Evolutionary conservation across 345 rosid genomes (phyloP), one percentile per base, ranked within the genome.

Genomic region (Euphorbia tirucalli): DNA sequence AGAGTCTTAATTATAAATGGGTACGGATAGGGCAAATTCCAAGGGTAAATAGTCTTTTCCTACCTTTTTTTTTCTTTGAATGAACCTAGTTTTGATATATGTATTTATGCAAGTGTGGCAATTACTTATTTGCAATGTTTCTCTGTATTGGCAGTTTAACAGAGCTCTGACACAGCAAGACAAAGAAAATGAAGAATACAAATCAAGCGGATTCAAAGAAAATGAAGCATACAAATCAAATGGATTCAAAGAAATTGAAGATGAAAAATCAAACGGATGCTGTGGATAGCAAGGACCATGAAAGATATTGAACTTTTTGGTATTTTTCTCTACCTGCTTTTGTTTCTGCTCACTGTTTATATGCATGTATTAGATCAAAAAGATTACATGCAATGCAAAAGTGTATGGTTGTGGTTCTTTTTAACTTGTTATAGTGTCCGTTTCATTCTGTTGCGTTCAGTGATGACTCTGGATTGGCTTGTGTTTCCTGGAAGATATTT

Each of bases 271-370:
- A 58, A 49, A 54, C 11, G 3, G 72, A 54, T 27, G 48, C 44
- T 1, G 27, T 35, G 73, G 73, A 68, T 61, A 19, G 55, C 63
- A 39, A 61, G 44, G 72, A 37, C 54, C 71, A 22, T 19, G 78
- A 68, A 74, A 68, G 78, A 74, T 55, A 50, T 74, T 10, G 54
- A 68, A 32, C 15, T 59, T 14, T n/a, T 74, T 1, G 68, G 78
- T 74, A 66, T 31, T 57, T 57, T 18, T 2, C 4, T 5, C 19
- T 54, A 19, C 28, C 13, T 25, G 21, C 44, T 65, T 69, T 13
- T 57, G 2, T 18, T 18, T 61, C 16, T 19, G 10, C 14, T 61
- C 21, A 3, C 21, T 58, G 21, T 28, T 10, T 48, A 19, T 2
- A 3, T 28, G 39, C 39, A 43, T 66, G n/a, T 18, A 14, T 24